Base-by-base conservation (phyloP, 2,329 filamentous ascomycete species). In the Nemania diffusa region DNA sequence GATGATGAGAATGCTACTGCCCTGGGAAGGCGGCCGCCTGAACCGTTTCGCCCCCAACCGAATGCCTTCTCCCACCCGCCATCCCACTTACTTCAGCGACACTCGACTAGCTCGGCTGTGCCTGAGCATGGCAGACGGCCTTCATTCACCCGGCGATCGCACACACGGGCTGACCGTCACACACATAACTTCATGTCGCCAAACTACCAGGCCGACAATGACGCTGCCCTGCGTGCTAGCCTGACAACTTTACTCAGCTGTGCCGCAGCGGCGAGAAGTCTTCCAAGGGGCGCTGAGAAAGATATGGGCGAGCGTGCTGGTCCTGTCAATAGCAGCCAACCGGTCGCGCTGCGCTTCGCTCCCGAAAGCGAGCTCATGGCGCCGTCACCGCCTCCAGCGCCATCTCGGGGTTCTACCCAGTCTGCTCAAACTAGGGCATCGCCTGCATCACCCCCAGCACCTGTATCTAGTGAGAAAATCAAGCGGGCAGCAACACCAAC, bases 201-300 rank as follows among this genome's bases (percentile, higher is more conserved):
- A 1, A 88, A 88, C 3, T 89, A 92, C 73, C 92, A 93, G 73
- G 90, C 92, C 55, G 94, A 98, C 73, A 94, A 98, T 74, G 96
- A 99, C 74, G 96, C 94, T 32, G 96, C 94, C 1, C 85, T 99
- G 11, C 90, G 96, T 37, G 94, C 96, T 22, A 97, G 93, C 56
- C 85, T 99, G n/a, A 97, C 94, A 0, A 98, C 96, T 0, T 86
- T 99, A 13, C 87, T 99, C 13, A 97, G 95, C n/a, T 97, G 93
- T 75, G 95, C 94, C 0, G 94, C 94, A 2, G 96, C 95, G 0
- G 96, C 95, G 1, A 88, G 96, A 50, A 91, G 92, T 3, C 83
- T 96, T 17, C 89, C 91, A 0, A 97, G 96, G 76, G 81, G 83
- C 17, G 83, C 83, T 56, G 82, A 85, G 57, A 75, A 77, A 42